These are phyloP conservation scores for Chaetomium sp. DNA, from an alignment of 2,329 filamentous ascomycete genomes.

Conservation along the genomic window DNA sequence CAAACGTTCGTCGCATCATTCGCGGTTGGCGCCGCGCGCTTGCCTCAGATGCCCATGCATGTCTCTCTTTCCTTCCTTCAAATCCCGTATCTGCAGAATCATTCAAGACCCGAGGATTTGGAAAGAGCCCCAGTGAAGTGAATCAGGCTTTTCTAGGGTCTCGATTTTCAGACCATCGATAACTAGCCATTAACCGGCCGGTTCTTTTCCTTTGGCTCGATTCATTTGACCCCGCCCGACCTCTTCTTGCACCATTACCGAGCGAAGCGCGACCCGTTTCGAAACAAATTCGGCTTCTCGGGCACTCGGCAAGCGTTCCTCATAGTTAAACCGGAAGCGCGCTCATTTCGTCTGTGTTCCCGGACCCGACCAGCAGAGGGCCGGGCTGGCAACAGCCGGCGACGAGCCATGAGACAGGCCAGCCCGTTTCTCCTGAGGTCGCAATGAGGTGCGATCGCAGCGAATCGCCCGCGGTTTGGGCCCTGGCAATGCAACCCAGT, in stretches of 20 bases:
- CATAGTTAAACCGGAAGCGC: neutral
- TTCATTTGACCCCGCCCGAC: too few species aligned
- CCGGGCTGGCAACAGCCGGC: neutral
- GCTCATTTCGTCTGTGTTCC: neutral
- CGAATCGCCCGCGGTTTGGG: slow-evolving; percentile 23
- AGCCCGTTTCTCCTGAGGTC: slow-evolving; percentile 9
- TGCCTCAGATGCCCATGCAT: too few species aligned
- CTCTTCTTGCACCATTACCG: too few species aligned
- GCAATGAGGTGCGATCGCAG: slow-evolving; percentile 13
- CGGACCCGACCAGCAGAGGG: neutral
- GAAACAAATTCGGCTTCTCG: slow-evolving; percentile 3
- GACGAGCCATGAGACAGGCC: neutral
- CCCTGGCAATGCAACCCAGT: slow-evolving; percentile 16
- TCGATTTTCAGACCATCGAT: too few species aligned
- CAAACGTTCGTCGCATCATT: neutral
- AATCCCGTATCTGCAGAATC: too few species aligned
- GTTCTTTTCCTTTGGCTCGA: too few species aligned
- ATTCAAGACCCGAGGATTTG: too few species aligned
- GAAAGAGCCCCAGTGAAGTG: too few species aligned
- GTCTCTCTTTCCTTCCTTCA: too few species aligned
- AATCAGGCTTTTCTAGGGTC: too few species aligned
- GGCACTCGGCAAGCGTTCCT: too few species aligned
- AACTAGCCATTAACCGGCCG: too few species aligned
- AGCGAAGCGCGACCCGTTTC: neutral
- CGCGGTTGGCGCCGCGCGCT: neutral